Conservation (phyloP, 768 basidiomycete genomes). For the Cystobasidium ongulense region DNA sequence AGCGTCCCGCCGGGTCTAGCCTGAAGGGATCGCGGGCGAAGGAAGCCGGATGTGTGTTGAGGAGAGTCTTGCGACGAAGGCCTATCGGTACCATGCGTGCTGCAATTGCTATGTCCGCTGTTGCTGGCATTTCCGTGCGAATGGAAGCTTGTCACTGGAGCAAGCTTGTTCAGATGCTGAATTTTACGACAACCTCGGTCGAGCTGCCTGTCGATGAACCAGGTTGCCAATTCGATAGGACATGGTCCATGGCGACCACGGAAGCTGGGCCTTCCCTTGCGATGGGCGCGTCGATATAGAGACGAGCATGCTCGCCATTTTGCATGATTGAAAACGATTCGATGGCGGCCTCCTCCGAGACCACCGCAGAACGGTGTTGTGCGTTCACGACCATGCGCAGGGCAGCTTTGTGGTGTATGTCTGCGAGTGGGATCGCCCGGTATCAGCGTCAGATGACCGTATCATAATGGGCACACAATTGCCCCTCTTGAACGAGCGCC, state of each 20-base stretch:
- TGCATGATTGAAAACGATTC: not conserved
- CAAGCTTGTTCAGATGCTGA: not conserved
- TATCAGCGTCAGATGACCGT: too few relatives aligned
- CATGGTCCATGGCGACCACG: not conserved
- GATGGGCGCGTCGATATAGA: not conserved
- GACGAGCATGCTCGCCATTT: not conserved
- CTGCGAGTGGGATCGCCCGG: not conserved
- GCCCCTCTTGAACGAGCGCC: too few relatives aligned
- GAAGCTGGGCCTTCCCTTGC: not conserved
- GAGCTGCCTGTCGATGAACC: not conserved
- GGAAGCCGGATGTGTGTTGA: not conserved
- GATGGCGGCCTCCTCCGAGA: not conserved
- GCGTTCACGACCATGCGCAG: not conserved
- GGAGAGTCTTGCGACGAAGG: not conserved
- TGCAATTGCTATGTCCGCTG: not conserved
- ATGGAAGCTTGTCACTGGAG: not conserved
- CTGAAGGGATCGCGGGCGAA: not conserved
- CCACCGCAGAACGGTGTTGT: not conserved
- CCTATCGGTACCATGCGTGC: not conserved
- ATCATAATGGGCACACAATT: too few relatives aligned
- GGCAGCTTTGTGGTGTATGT: not conserved
- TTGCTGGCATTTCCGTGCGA: not conserved
- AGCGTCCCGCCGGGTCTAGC: not conserved
- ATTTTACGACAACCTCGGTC: not conserved
- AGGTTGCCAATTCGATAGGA: constrained; percentile 1